A percentile compares a stretch with the other conserved stretches of the same genome.
These are phyloP conservation scores for Sclerotinia nivalis DNA, from an alignment of 2,329 filamentous ascomycete species.

Conservation along the genomic window DNA sequence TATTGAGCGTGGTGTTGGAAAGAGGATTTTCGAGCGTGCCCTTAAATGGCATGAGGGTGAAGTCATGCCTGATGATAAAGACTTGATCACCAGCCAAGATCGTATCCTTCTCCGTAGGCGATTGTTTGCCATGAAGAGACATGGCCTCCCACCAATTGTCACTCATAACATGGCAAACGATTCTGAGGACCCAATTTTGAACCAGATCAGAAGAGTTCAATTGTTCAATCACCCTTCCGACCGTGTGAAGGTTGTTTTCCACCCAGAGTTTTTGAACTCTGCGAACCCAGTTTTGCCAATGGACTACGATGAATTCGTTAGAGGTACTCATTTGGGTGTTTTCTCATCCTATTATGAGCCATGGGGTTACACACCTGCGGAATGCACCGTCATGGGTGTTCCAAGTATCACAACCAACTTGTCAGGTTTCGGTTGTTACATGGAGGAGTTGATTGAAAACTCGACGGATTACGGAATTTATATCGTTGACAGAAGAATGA, in stretches of 20 bases:
- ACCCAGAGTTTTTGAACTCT: conserved; percentile 95
- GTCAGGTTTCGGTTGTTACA: conserved; percentile 97
- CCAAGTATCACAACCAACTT: conserved; percentile 98
- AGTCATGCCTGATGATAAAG: conserved; percentile 92
- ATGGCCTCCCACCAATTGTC: conserved; percentile 87
- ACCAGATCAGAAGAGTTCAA: conserved; percentile 93
- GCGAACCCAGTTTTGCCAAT: conserved; percentile 92
- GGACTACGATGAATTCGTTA: conserved; percentile 98
- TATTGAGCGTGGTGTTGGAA: conserved; percentile 89
- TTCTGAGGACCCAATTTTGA: conserved; percentile 86
- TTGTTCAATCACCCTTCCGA: conserved; percentile 95
- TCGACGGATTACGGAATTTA: conserved; percentile 98
- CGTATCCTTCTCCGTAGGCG: conserved; percentile 88
- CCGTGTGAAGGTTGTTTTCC: conserved; percentile 96
- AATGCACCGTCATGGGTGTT: conserved; percentile 98
- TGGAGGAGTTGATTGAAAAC: conserved; percentile 99
- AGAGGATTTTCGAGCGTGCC: conserved; percentile 91
- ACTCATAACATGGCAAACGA: conserved; percentile 99
- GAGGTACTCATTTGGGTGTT: conserved; percentile 91
- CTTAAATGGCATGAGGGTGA: conserved; percentile 95
- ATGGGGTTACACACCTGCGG: conserved; percentile 97
- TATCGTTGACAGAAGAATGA: conserved; percentile 92
- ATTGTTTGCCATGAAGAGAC: conserved; percentile 94
- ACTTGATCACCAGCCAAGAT: conserved; percentile 87
- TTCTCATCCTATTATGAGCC: conserved; percentile 99